Base-by-base conservation (phyloP, 2,329 filamentous ascomycete genomes). In the Metarhizium sp. region DNA sequence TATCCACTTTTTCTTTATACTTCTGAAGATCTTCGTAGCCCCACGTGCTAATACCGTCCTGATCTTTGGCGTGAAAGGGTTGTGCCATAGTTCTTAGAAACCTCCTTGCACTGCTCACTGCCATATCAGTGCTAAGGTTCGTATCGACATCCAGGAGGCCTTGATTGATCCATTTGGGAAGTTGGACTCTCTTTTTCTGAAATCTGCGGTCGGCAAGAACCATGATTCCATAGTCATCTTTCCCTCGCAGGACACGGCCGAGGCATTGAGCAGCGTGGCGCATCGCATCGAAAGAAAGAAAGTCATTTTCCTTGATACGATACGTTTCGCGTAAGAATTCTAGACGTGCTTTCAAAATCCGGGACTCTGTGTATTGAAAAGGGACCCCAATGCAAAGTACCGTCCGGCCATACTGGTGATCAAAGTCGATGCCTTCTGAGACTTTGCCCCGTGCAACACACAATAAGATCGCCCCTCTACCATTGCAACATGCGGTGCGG, bases 141-240 rank as follows among this genome's bases (percentile, higher is more conserved):
- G 87, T 85, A 62, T 96, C 91, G 25, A 86, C 86, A 51, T 96
- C 91, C 36, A 88, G 77, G 58, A 99, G 79, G 3, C 88, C 91
- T 67, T 95, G 88, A 59, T 86, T 88, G 66, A 99, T 99, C 94
- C 94, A 99, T 68, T 96, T 96, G 11, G 94, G 94, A 32, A 99
- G 77, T 72, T 99, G 95, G 3, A 72, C 78, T 42, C 91, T 80
- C 73, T 97, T 97, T 75, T 94, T 95, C 68, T 90, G 86, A 71
- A 96, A 99, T 18, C 94, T 84, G 46, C 90, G 86, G 69, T 99
- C 94, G 2, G 95, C 94, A 32, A 99, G 78, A 4, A 99, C 92
- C 94, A 99, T 99, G 76, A 99, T 90, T n/a, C 94, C 94, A 70
- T 99, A 99, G 71, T 99, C 94, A 67, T 99, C 95, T 70, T 99